Evolutionary conservation across 108 stramenopile genomes (phyloP), one percentile per base, ranked within the genome.

Genomic region (Stephanodiscus triporus): DNA sequence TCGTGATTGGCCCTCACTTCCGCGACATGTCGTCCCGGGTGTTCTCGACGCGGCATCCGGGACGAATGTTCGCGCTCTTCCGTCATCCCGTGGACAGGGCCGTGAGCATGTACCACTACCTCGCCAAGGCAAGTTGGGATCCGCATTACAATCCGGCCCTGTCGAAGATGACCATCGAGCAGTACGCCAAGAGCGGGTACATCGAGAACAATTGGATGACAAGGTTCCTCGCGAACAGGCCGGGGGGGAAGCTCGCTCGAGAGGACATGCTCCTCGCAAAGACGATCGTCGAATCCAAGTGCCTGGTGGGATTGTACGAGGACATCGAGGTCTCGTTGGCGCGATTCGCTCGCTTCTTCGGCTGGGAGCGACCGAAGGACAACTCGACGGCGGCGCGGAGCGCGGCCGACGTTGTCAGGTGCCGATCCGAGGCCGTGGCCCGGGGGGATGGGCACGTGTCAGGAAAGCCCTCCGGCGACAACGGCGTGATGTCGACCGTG

Each of bases 161-260:
- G 17, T 34, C 60, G 30, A 65, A 68, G 30, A 83, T 86, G 85
- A 67, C 66, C 0, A 54, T 86, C 7, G 72, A 80, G 36, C 75
- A 86, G 24, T 86, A 81, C 73, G 81, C 81, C 37, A 76, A 64
- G 45, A 76, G 73, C 42, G 16, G 32, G 36, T 74, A 66, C 34
- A 78, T 85, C 40, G 85, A 86, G 54, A 77, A 78, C 69, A 86
- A 86, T 77, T 86, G 85, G 85, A 70, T 85, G 68, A 82, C 82
- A 0, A 14, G 85, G 7, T 75, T 81, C n/a, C 53, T 85, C 16
- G 65, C 72, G 10, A 40, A 68, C 17, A 80, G 67, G 34, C 63
- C 59, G 13, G 32, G 63, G 24, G 85, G 81, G 11, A 74, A 72
- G 29, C 56, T 85, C 34, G 51, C 43, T 0, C 72, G 67, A 38